Evolutionary conservation across 441 rosid species (phyloP).

Genomic region (Theobroma grandiflorum): DNA sequence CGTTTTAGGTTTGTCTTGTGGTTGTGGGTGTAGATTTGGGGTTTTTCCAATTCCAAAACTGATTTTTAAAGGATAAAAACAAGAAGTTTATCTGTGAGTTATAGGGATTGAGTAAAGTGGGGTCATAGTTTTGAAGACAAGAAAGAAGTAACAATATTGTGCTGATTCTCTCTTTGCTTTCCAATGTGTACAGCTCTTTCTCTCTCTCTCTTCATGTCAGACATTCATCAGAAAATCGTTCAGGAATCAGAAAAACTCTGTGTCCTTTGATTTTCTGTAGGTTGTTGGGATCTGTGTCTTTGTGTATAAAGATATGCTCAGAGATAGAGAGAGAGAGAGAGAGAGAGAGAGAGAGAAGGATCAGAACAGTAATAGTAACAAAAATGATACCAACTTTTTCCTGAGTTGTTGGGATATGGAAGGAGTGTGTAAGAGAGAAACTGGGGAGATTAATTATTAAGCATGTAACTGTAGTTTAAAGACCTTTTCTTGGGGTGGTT

Average conservation of each 20-base stretch:
- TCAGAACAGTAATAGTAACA: constrained; percentile 39
- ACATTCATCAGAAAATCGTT: constrained; percentile 54
- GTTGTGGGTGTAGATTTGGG: background rate
- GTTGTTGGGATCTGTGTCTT: constrained; percentile 66
- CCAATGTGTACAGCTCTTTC: constrained; percentile 25
- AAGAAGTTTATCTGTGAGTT: constrained; percentile 43
- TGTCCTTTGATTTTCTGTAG: constrained; percentile 50
- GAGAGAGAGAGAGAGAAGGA: constrained; percentile 16
- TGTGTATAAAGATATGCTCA: constrained; percentile 32
- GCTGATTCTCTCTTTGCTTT: constrained; percentile 50
- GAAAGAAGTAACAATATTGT: constrained; percentile 34
- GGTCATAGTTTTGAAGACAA: constrained; percentile 28
- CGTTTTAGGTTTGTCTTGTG: background rate
- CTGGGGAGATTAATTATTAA: constrained; percentile 16
- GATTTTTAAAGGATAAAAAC: constrained; percentile 28
- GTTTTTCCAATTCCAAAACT: constrained; percentile 28
- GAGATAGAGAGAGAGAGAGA: constrained; percentile 29
- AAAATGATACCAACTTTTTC: constrained; percentile 48
- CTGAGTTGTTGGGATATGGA: constrained; percentile 48
- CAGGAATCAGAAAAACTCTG: constrained; percentile 45
- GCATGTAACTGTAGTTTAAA: constrained; percentile 28
- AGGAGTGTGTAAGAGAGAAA: background rate
- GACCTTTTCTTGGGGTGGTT: constrained; percentile 83
- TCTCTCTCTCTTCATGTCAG: constrained; percentile 47
- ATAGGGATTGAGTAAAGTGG: constrained; percentile 53